Base-by-base conservation (phyloP, 2,329 filamentous ascomycete genomes). In the Hypomyces perniciosus region DNA sequence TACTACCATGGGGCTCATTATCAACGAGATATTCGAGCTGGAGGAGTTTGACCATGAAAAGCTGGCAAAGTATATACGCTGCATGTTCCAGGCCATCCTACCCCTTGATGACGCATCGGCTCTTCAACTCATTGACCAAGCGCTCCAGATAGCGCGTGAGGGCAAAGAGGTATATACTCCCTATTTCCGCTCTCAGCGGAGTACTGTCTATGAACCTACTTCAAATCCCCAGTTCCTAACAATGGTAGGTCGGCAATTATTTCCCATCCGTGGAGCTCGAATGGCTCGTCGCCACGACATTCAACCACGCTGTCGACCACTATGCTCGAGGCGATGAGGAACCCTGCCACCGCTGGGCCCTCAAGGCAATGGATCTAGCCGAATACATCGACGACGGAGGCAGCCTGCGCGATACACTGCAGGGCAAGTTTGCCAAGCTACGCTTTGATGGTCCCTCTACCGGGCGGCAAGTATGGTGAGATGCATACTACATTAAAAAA, bases 1-100 rank as follows among this genome's bases (percentile, higher is more conserved):
- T 55, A 65, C 68, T 1, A 76, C 71, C 0, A 72, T 90, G 51
- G 78, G 85, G 43, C 79, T 83, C 53, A 82, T 91, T 53, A 80
- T 93, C 61, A 86, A 88, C 59, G 73, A 82, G 44, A 83, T 86
- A 13, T 85, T 81, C 67, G 72, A 67, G 1, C 66, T 83, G 1
- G 75, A 82, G 13, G 60, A 66, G 1, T 81, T 84, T 41, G 76
- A 85, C 54, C 72, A 74, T 4, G 62, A 65, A 1, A 83, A 81
- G 58, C 72, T 95, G 1, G 80, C 86, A 6, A 86, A 85, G 59
- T 95, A 93, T 72, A 79, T 92, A 42, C 81, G 88, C 1, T 90
- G 87, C 59, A 73, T 93, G 2, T 87, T 92, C 56, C 85, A 87
- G 54, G 73, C 82, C 1, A 78, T 85, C 0, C 68, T 90, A 1